Percentiles rank a stretch among this genome's conserved stretches.
phyloP scores from a whole-genome alignment of 495 filamentous ascomycete genomes.

The Xylaria intraflava region DNA sequence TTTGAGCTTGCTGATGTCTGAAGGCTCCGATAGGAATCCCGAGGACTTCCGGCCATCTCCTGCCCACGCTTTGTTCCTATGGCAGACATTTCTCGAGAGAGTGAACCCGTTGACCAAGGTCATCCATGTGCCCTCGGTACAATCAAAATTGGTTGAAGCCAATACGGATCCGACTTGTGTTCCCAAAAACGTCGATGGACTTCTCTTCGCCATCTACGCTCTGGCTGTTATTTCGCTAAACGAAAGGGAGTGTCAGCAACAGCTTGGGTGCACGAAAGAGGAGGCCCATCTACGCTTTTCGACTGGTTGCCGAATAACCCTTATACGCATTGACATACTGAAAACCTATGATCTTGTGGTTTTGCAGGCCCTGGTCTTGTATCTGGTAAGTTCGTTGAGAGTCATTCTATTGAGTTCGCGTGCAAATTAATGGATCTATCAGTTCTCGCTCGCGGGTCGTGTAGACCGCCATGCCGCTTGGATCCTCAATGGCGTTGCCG shows the following conservation, averaged over 20 bases:
- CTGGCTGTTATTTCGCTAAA: slow-evolving; percentile 41
- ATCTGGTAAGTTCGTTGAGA: slow-evolving; percentile 35
- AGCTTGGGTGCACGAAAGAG: slow-evolving; percentile 41
- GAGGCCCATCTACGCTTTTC: slow-evolving; percentile 35
- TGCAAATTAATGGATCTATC: slow-evolving; percentile 17
- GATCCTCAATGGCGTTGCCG: slow-evolving; percentile 49
- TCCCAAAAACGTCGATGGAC: slow-evolving; percentile 44
- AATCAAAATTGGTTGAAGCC: slow-evolving; percentile 44
- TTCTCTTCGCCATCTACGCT: slow-evolving; percentile 49
- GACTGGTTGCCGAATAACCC: slow-evolving; percentile 38
- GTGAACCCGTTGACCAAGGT: slow-evolving; percentile 65
- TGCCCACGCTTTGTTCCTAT: slow-evolving; percentile 60
- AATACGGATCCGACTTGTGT: slow-evolving; percentile 30
- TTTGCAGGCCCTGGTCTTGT: slow-evolving; percentile 49
- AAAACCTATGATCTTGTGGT: slow-evolving; percentile 46
- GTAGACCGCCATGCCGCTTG: slow-evolving; percentile 47
- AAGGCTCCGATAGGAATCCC: slow-evolving; percentile 22
- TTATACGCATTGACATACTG: slow-evolving; percentile 45
- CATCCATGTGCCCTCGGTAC: slow-evolving; percentile 60
- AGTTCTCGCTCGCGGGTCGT: slow-evolving; percentile 45
- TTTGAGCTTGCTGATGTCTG: slow-evolving; percentile 31
- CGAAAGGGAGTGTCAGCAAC: slow-evolving; percentile 42
- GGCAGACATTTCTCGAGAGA: slow-evolving; percentile 62
- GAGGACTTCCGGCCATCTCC: slow-evolving; percentile 54
- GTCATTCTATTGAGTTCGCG: not conserved